phyloP scores from a whole-genome alignment of 73 alveolate species.

The Paramecium tetraurelia region DNA sequence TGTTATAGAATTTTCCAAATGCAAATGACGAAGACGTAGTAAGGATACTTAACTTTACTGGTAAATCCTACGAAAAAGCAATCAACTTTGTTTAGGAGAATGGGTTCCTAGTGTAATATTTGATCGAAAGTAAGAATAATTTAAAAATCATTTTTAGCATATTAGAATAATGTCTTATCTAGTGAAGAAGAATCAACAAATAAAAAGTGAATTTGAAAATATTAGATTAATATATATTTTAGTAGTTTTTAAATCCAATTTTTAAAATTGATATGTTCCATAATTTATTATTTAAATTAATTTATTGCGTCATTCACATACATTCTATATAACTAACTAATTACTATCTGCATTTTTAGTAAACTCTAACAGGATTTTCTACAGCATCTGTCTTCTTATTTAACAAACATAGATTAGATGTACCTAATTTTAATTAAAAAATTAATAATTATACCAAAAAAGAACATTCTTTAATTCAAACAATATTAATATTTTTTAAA shows the following conservation, averaged over 20 bases:
- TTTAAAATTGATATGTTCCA: not conserved
- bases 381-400: not conserved
- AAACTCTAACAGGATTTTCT: not conserved
- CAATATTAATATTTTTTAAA: not conserved
- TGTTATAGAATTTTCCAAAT: not conserved
- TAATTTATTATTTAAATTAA: not conserved
- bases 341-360: not conserved
- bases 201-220: not conserved
- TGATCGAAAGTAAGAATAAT: not conserved
- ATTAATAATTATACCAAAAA: not conserved
- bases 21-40: slow-evolving; percentile 46
- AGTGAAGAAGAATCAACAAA: not conserved
- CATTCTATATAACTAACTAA: not conserved
- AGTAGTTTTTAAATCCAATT: not conserved
- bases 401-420: not conserved
- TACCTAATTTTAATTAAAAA: not conserved
- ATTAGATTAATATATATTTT: not conserved
- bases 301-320: not conserved
- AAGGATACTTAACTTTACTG: slow-evolving; percentile 20
- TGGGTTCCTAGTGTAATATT: not conserved
- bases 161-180: not conserved
- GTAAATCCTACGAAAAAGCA: slow-evolving; percentile 16
- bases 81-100: slow-evolving; percentile 10
- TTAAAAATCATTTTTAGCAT: not conserved
- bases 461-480: not conserved